phyloP scores from a whole-genome alignment of 2,329 filamentous ascomycete genomes.

The Fusarium buharicum region DNA sequence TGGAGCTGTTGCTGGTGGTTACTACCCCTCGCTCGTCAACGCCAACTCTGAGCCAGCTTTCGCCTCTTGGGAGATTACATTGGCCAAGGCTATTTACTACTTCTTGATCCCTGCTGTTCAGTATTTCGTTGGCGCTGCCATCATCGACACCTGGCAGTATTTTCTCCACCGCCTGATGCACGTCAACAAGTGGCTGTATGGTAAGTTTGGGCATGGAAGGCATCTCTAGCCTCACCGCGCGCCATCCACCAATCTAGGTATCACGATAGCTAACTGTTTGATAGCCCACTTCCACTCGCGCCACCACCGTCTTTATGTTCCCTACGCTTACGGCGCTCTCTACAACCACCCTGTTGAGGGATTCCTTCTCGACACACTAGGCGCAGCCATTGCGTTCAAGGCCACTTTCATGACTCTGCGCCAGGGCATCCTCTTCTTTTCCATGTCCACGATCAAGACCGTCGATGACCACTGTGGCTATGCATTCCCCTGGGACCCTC shows the following conservation, averaged over 20 bases:
- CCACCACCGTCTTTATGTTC: conserved; percentile 96
- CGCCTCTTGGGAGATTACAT: conserved; percentile 80
- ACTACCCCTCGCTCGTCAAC: conserved; percentile 77
- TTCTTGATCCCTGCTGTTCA: conserved; percentile 79
- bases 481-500: conserved; percentile 91
- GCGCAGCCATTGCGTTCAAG: conserved; percentile 86
- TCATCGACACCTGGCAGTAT: conserved; percentile 98
- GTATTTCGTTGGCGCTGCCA: conserved; percentile 75
- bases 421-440: conserved; percentile 91
- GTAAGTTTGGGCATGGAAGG: conserved; percentile 63
- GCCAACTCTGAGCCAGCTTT: conserved; percentile 75
- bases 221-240: background rate
- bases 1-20: conserved; percentile 79
- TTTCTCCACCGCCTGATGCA: conserved; percentile 97
- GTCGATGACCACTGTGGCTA: conserved; percentile 99
- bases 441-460: conserved; percentile 90
- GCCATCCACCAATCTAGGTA: background rate
- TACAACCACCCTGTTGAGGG: conserved; percentile 98
- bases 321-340: conserved; percentile 94
- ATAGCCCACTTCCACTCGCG: conserved; percentile 89
- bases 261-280: conserved; percentile 18
- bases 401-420: conserved; percentile 82
- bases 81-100: conserved; percentile 84
- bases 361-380: conserved; percentile 90
- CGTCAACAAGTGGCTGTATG: conserved; percentile 96